Conservation (phyloP, 2,329 filamentous ascomycete genomes). For the Rutstroemia sp. region DNA sequence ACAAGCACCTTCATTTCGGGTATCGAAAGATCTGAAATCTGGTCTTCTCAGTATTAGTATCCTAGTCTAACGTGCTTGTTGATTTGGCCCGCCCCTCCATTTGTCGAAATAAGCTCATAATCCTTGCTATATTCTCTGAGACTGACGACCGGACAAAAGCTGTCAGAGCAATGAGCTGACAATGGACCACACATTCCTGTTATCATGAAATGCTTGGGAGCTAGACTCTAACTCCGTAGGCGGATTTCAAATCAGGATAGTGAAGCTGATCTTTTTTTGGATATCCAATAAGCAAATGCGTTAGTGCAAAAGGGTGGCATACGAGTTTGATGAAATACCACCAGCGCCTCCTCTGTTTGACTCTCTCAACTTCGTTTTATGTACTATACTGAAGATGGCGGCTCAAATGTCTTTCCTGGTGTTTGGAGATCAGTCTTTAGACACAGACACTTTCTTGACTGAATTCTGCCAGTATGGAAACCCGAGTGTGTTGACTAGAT, state of each 20-base stretch:
- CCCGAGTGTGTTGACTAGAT: constrained; percentile 46
- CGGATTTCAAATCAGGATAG: constrained; percentile 7
- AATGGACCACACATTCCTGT: constrained; percentile 3
- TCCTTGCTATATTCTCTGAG: constrained; percentile 6
- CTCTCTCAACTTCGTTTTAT: constrained; percentile 3
- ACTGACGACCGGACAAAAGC: constrained; percentile 10
- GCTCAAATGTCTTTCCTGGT: constrained; percentile 48
- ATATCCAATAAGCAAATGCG: neutral
- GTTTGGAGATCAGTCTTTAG: constrained; percentile 65
- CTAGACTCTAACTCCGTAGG: constrained; percentile 9
- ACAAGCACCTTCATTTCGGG: constrained; percentile 3
- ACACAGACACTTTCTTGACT: constrained; percentile 57
- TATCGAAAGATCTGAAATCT: constrained; percentile 2
- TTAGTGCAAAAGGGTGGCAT: neutral
- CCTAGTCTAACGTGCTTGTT: neutral
- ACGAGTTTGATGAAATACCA: constrained; percentile 9
- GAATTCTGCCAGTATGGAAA: constrained; percentile 41
- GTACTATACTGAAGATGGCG: constrained; percentile 14
- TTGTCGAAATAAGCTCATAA: constrained; percentile 6
- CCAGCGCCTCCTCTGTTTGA: neutral
- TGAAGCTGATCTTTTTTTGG: constrained; percentile 2
- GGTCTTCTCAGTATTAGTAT: neutral
- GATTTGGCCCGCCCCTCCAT: constrained; percentile 4
- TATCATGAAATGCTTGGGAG: constrained; percentile 6
- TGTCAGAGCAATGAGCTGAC: constrained; percentile 6